Conservation (phyloP, 2,329 filamentous ascomycete species). For the Cytospora schulzeri region DNA sequence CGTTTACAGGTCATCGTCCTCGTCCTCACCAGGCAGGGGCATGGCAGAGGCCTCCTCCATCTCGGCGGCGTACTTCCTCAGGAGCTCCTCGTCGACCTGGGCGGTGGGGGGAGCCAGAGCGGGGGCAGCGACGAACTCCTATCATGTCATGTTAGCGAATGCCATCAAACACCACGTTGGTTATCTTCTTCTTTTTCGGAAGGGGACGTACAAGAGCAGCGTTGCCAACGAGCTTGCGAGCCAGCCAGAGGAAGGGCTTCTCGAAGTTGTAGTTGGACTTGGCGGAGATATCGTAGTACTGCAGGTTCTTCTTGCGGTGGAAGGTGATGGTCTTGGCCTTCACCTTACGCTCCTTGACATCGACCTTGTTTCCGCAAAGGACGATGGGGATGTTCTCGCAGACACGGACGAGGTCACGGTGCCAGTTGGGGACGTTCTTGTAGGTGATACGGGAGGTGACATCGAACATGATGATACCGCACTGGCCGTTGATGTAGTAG, state of each 20-base stretch:
- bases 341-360: slow-evolving; percentile 99
- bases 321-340: slow-evolving; percentile 99
- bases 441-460: slow-evolving; percentile 99
- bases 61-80: slow-evolving; percentile 83
- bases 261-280: slow-evolving; percentile 99
- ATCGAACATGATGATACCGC: slow-evolving; percentile 99
- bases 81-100: slow-evolving; percentile 79
- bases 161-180: background rate
- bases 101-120: slow-evolving; percentile 94
- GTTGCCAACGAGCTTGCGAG: slow-evolving; percentile 97
- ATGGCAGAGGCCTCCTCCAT: slow-evolving; percentile 78
- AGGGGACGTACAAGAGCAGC: slow-evolving; percentile 67
- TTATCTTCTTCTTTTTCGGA: background rate
- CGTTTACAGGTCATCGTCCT: slow-evolving; percentile 67
- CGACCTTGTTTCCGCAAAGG: slow-evolving; percentile 98
- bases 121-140: slow-evolving; percentile 96
- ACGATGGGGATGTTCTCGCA: slow-evolving; percentile 99
- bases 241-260: slow-evolving; percentile 99
- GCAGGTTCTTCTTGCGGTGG: slow-evolving; percentile 99
- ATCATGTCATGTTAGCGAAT: slow-evolving; percentile 34
- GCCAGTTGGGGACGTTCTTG: slow-evolving; percentile 99
- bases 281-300: slow-evolving; percentile 99
- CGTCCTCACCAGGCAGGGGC: slow-evolving; percentile 94
- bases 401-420: slow-evolving; percentile 99
- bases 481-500: slow-evolving; percentile 99